Base-by-base conservation (phyloP, 805 yeast species). In the Pichia nakasei region DNA sequence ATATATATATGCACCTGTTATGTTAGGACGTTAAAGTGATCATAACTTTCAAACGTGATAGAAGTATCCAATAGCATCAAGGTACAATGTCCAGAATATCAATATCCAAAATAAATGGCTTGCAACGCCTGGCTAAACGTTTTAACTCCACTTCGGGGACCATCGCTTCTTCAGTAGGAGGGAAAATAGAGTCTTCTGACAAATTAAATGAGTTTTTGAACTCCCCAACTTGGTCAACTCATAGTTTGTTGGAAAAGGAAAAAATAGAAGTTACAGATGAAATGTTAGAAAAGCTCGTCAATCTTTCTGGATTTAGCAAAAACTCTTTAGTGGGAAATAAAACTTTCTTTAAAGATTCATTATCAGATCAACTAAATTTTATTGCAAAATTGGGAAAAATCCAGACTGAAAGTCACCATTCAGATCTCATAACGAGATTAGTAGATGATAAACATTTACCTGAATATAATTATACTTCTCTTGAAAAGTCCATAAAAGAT, bases 341-440 rank as follows among this genome's bases (percentile, higher is more conserved):
- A 20, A 45, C 48, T 3, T 52, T 51, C 24, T 58, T 73, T 35
- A 58, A 62, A 13, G 37, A 44, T 0, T 64, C 68, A 1, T 54
- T 78, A 39, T 61, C 63, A 33, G 68, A 69, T 17, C 84, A 79
- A 48, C 61, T 78, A 21, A 56, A 60, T n/a, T 74, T 79, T 48
- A 66, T 78, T 18, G 59, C 70, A 43, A 68, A 70, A 37, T 57
- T 79, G 38, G 70, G 70, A 41, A 48, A 61, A 4, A 51, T 60
- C n/a, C 56, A 58, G 5, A 4, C 44, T 11, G 53, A 49, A 15
- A 39, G 22, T 17, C 4, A 17, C 11, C 8, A 18, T 9, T 35
- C 40, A 4, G 22, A 38, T 9, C 21, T 35, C 40, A 21, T 55
- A 26, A 59, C 61, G 1, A 50, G 68, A 35, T 42, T 64, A 9